Percentiles rank a stretch among this genome's conserved stretches.
Conservation (phyloP, 2,329 filamentous ascomycete species). For the Fusarium nodosum region DNA sequence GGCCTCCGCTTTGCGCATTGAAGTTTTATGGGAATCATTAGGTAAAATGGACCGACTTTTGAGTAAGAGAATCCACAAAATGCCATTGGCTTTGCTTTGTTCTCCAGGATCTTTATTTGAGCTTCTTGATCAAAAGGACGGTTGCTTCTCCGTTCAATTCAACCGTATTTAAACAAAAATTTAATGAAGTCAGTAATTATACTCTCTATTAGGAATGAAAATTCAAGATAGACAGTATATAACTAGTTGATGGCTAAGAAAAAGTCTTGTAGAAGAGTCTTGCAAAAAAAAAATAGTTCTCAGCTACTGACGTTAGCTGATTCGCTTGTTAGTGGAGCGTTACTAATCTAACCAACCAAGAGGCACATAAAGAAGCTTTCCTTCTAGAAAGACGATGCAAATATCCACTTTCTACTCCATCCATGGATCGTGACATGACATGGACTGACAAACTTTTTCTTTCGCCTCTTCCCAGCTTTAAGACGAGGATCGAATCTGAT, state of each 20-base stretch:
- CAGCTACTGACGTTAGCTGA: slow-evolving; percentile 17
- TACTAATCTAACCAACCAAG: slow-evolving; percentile 20
- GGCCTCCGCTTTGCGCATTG: slow-evolving; percentile 23
- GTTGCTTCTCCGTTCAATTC: not conserved
- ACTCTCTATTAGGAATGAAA: not conserved
- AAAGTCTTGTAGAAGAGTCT: not conserved
- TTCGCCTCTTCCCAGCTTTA: slow-evolving; percentile 32
- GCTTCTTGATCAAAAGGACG: slow-evolving; percentile 3
- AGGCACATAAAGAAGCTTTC: not conserved
- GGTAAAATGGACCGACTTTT: slow-evolving; percentile 47
- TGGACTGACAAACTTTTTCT: slow-evolving; percentile 43
- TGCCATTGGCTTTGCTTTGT: slow-evolving; percentile 14
- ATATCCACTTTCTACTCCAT: slow-evolving; percentile 23
- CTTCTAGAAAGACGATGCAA: slow-evolving; percentile 35
- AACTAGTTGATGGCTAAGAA: not conserved
- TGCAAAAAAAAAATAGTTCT: not conserved
- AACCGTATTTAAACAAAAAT: not conserved
- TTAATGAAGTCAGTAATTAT: accelerated
- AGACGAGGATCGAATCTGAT: not conserved
- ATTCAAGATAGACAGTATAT: too few species aligned
- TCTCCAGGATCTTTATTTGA: slow-evolving; percentile 2
- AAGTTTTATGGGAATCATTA: slow-evolving; percentile 28
- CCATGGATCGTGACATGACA: slow-evolving; percentile 43
- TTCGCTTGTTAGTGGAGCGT: slow-evolving; percentile 13
- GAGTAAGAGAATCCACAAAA: slow-evolving; percentile 48